phyloP scores from a whole-genome alignment of 331 rosid genomes.

The Phaseolus coccineus region DNA sequence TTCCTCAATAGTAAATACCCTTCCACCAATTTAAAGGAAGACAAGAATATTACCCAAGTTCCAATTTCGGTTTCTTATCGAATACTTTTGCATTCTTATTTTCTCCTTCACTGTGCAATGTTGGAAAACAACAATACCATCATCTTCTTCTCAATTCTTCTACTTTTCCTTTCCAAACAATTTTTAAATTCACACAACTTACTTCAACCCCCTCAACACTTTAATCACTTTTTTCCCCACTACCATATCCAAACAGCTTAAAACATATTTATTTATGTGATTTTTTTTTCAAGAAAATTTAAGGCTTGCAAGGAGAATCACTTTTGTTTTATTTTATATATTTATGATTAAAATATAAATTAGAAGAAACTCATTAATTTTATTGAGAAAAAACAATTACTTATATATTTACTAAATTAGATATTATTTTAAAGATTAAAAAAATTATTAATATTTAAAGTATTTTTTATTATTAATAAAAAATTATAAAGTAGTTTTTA shows the following conservation, averaged over 20 bases:
- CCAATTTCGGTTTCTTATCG: conserved; percentile 24
- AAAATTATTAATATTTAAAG: too few species aligned
- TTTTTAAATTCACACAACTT: not conserved
- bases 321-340: too few species aligned
- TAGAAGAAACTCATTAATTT: too few species aligned
- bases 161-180: not conserved
- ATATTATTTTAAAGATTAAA: too few species aligned
- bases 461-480: too few species aligned
- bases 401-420: too few species aligned
- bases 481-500: too few species aligned
- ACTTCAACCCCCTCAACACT: not conserved
- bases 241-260: not conserved
- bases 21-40: conserved; percentile 19
- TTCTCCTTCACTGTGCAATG: conserved; percentile 11
- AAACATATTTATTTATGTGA: not conserved
- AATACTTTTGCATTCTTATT: conserved; percentile 11
- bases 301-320: too few species aligned
- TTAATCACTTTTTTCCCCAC: not conserved
- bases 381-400: too few species aligned
- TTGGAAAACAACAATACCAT: not conserved
- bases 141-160: too few species aligned
- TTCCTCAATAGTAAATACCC: conserved; percentile 36
- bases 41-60: conserved; percentile 32
- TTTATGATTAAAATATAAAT: too few species aligned
- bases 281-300: not conserved